Base-by-base conservation (phyloP, 805 yeast genomes). In the Monosporozyma unispora region DNA sequence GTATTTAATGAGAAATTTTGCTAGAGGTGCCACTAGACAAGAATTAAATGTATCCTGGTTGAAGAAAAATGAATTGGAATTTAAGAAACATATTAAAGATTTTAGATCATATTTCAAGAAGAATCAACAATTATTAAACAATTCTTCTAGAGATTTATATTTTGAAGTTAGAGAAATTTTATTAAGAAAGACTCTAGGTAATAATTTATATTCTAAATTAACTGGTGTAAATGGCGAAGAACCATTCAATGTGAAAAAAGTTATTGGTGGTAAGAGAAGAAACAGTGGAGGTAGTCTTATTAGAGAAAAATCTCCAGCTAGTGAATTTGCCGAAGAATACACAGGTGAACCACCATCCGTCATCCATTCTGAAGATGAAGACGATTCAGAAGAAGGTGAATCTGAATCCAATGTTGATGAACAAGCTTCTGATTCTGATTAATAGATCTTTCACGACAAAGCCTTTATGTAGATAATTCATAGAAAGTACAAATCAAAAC, bases 31-130 rank as follows among this genome's bases (percentile, higher is more conserved):
- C 10, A 86, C 97, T 2, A 78, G 99, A 62, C 88, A 93, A 66
- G 99, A 93, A 62, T 78, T 93, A 60, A 93, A 93, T 62, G 98
- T 93, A 19, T 85, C 96, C 28, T 93, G 99, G 99, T 75, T 93
- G 59, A 93, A 93, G 71, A 93, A 93, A 69, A 93, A 93, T 67
- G 99, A 93, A 71, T 75, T 93, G 58, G 99, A 93, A 54, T 78
- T 93, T 70, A 89, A 87, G 67, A 87, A 89, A 58, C 96, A 90
- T 63, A 84, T 93, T 53, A 79, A 73, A 53, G 96, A 88, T 54
- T 91, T 93, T 71, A 76, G 96, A 57, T 78, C 85, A 22, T 87
- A 87, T 58, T 86, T 93, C 84, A 81, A 81, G 64, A 82, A 80
- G 63, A 83, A 87, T 59, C 86, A 81, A 59, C 76, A 73, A 51